A percentile compares a stretch with the other conserved stretches of the same genome.
Evolutionary conservation across 345 rosid genomes (phyloP).

Genomic region (Lepidium sativum): DNA sequence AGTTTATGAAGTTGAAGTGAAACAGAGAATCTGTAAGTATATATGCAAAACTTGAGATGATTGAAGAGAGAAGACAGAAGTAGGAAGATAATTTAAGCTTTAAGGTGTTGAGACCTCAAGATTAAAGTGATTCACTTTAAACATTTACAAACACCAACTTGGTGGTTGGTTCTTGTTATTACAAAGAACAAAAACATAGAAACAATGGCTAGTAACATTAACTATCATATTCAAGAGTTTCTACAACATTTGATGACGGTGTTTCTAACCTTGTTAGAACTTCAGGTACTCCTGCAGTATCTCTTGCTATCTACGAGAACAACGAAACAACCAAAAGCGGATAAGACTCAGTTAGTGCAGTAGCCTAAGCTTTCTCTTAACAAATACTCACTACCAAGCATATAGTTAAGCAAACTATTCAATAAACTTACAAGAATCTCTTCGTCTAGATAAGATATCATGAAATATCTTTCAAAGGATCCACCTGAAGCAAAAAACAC

Average conservation of each 20-base stretch:
- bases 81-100: not conserved
- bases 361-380: not conserved
- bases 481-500: slow-evolving; percentile 47
- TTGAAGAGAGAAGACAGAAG: not conserved
- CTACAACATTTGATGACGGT: slow-evolving; percentile 25
- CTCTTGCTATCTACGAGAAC: slow-evolving; percentile 60
- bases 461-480: slow-evolving; percentile 74
- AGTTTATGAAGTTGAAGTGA: not conserved
- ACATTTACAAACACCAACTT: slow-evolving; percentile 14
- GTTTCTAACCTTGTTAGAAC: slow-evolving; percentile 74
- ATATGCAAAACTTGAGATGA: not conserved
- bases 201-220: slow-evolving; percentile 24
- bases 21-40: not conserved
- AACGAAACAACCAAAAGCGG: not conserved
- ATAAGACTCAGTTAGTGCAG: not conserved
- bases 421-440: slow-evolving; percentile 71
- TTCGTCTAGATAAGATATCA: slow-evolving; percentile 92
- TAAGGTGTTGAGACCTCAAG: not conserved
- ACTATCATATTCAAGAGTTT: slow-evolving; percentile 60
- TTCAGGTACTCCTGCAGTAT: slow-evolving; percentile 68
- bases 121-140: not conserved
- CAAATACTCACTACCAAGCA: not conserved
- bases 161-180: slow-evolving; percentile 12
- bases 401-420: not conserved
- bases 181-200: not conserved